A percentile compares a stretch with the other conserved stretches of the same genome.
These are phyloP conservation scores for Mitragyna speciosa DNA, from an alignment of 257 asterid genomes.

Conservation along the genomic window DNA sequence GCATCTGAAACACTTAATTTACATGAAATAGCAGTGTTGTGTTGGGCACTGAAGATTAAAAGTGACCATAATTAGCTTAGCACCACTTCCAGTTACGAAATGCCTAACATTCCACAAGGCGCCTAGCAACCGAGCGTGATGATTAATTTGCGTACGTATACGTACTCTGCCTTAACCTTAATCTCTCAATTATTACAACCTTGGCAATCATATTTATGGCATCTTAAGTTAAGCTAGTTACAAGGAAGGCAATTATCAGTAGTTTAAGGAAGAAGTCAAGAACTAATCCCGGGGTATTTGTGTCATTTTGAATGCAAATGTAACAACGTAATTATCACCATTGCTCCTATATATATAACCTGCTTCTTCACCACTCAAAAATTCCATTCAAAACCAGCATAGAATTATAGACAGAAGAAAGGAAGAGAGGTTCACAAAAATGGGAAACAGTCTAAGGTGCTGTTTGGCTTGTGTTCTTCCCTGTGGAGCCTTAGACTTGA, in stretches of 20 bases:
- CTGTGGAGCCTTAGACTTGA: slow-evolving; percentile 92
- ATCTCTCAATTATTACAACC: not conserved
- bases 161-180: not conserved
- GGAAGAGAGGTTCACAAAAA: slow-evolving; percentile 15
- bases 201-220: not conserved
- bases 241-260: not conserved
- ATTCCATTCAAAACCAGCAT: slow-evolving; percentile 11
- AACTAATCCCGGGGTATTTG: not conserved
- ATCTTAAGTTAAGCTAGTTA: not conserved
- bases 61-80: no score
- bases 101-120: not conserved
- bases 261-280: not conserved
- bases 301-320: slow-evolving; percentile 9
- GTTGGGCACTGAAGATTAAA: not conserved
- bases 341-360: slow-evolving; percentile 33
- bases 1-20: no score
- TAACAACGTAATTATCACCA: not conserved
- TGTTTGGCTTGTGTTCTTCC: slow-evolving; percentile 98
- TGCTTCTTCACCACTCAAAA: slow-evolving; percentile 12
- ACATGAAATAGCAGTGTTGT: no score
- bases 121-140: not conserved
- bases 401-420: not conserved
- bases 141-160: no score
- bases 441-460: slow-evolving; percentile 94
- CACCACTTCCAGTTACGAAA: not conserved